phyloP scores from a whole-genome alignment of 768 basidiomycete genomes.

The Kwoniella heveanensis region DNA sequence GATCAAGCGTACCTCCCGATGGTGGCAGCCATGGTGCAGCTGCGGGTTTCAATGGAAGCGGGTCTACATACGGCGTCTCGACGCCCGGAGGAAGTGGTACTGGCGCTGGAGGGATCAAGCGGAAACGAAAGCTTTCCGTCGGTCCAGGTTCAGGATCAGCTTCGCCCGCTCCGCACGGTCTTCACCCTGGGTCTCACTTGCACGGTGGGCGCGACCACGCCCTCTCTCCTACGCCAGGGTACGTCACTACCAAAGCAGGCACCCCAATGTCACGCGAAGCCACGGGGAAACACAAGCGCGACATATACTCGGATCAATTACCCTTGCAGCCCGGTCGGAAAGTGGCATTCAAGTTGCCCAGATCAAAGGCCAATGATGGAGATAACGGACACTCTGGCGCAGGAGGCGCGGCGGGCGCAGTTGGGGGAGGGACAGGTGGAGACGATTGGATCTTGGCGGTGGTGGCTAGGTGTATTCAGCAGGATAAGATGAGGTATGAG shows the following conservation, averaged over 20 bases:
- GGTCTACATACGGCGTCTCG: neutral
- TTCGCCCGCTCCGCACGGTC: slow-evolving; percentile 20
- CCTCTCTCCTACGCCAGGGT: neutral
- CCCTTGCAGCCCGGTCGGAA: slow-evolving; percentile 55
- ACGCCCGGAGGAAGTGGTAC: slow-evolving; percentile 2
- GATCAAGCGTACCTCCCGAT: neutral
- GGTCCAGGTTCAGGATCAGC: slow-evolving; percentile 10
- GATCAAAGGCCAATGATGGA: slow-evolving; percentile 1
- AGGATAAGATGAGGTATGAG: slow-evolving; percentile 57
- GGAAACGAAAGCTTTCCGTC: slow-evolving; percentile 26
- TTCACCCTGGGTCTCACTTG: neutral
- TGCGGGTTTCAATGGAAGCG: neutral
- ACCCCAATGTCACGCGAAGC: slow-evolving; percentile 33
- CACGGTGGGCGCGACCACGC: neutral
- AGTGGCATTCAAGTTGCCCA: slow-evolving; percentile 55
- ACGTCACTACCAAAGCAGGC: neutral
- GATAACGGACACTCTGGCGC: neutral
- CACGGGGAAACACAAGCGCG: slow-evolving; percentile 38
- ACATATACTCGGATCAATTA: slow-evolving; percentile 53
- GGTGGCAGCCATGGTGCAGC: neutral
- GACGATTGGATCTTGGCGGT: slow-evolving; percentile 58
- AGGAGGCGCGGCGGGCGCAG: slow-evolving; percentile 8
- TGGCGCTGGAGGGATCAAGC: slow-evolving; percentile 15
- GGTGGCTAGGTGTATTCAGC: slow-evolving; percentile 49
- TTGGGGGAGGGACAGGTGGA: slow-evolving; percentile 17